A percentile compares a stretch with the other conserved stretches of the same genome.
Conservation (phyloP, 2,329 filamentous ascomycete genomes). For the Epicoccum sorghinum region DNA sequence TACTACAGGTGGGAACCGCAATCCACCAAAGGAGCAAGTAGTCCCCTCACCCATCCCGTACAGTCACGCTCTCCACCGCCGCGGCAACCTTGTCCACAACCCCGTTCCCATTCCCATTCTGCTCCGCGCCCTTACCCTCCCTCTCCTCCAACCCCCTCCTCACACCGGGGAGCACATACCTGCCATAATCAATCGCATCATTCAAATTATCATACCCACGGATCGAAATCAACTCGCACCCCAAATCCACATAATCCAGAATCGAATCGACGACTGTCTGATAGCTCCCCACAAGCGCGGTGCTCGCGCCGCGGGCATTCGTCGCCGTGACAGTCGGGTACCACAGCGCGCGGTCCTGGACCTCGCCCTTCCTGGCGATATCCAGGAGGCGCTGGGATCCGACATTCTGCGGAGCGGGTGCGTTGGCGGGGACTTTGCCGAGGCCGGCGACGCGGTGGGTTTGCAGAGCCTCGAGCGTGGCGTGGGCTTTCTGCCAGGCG, state of each 20-base stretch:
- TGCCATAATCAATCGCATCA: slow-evolving; percentile 21
- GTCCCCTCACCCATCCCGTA: slow-evolving; percentile 6
- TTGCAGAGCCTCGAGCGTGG: slow-evolving; percentile 60
- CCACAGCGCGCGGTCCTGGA: slow-evolving; percentile 22
- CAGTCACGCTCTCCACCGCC: slow-evolving; percentile 19
- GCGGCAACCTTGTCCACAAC: slow-evolving; percentile 17
- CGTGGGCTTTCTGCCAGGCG: slow-evolving; percentile 66
- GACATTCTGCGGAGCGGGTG: slow-evolving; percentile 15
- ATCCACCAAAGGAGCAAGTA: too few species aligned
- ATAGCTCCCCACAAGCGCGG: slow-evolving; percentile 20
- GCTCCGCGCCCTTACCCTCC: background rate
- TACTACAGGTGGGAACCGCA: too few species aligned
- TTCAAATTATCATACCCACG: slow-evolving; percentile 24
- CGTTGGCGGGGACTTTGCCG: slow-evolving; percentile 10
- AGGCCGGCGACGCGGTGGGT: slow-evolving; percentile 40
- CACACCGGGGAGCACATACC: slow-evolving; percentile 21
- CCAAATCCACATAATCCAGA: slow-evolving; percentile 22
- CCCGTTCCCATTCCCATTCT: slow-evolving; percentile 8
- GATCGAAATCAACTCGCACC: slow-evolving; percentile 22
- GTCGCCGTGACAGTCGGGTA: slow-evolving; percentile 23
- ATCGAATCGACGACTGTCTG: slow-evolving; percentile 23
- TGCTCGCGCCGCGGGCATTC: slow-evolving; percentile 17
- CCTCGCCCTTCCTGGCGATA: slow-evolving; percentile 21
- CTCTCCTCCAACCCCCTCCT: slow-evolving; percentile 16
- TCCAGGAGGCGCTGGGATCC: slow-evolving; percentile 20